Evolutionary conservation across 2,329 filamentous ascomycete species (phyloP).

Genomic region (Claviceps humidiphila): DNA sequence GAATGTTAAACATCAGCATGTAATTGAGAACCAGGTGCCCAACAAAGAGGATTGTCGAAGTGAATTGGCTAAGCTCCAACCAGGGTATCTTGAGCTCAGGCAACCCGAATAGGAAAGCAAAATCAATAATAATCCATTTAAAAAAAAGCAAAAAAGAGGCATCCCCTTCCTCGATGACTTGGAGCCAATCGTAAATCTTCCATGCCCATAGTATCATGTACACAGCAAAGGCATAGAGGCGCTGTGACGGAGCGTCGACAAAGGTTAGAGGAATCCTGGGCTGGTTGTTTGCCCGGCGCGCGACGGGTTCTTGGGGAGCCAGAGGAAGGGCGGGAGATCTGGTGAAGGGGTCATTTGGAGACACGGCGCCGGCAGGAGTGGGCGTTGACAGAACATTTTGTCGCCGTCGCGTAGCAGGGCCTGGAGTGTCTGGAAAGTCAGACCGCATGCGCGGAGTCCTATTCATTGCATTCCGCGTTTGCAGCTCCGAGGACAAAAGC

Average conservation of each 20-base stretch:
- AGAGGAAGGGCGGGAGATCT: conserved; percentile 28
- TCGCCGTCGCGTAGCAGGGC: conserved; percentile 29
- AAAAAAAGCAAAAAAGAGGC: conserved; percentile 83
- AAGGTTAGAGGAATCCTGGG: conserved; percentile 72
- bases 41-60: conserved; percentile 58
- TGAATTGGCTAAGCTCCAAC: conserved; percentile 77
- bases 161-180: conserved; percentile 64
- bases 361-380: conserved; percentile 16
- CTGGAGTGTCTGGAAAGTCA: conserved; percentile 67
- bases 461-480: conserved; percentile 59
- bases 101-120: conserved; percentile 72
- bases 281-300: conserved; percentile 17
- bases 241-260: conserved; percentile 81
- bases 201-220: conserved; percentile 67
- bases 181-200: conserved; percentile 77
- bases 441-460: conserved; percentile 70
- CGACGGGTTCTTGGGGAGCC: conserved; percentile 29
- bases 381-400: conserved; percentile 19
- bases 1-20: conserved; percentile 86
- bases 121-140: conserved; percentile 87
- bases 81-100: conserved; percentile 87
- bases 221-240: conserved; percentile 72
- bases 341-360: conserved; percentile 16
- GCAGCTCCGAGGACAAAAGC: conserved; percentile 4
- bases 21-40: conserved; percentile 62